Evolutionary conservation across 202 grass and related monocot species (phyloP).

Genomic region (Miscanthus sacchariflorus): DNA sequence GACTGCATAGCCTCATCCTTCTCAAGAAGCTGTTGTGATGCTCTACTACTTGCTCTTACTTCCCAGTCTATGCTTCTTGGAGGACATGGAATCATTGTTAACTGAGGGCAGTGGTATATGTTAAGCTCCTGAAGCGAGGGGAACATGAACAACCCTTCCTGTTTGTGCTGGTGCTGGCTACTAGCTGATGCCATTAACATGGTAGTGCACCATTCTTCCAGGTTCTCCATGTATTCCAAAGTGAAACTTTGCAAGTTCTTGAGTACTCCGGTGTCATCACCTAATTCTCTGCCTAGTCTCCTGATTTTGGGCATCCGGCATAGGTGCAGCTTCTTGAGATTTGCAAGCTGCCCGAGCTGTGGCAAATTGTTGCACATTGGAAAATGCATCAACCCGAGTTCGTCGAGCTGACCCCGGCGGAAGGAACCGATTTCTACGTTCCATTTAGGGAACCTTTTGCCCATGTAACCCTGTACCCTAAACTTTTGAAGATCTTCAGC

Average conservation of each 20-base stretch:
- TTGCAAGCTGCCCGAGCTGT: background rate
- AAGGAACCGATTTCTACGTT: background rate
- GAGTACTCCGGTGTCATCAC: background rate
- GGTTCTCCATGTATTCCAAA: constrained; percentile 36
- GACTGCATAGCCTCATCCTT: constrained; percentile 16
- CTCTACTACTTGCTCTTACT: background rate
- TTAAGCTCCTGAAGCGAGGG: constrained; percentile 10
- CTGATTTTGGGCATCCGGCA: constrained; percentile 19
- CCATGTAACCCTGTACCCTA: constrained; percentile 32
- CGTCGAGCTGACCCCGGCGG: background rate
- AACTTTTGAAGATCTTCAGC: background rate
- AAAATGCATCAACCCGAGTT: constrained; percentile 12
- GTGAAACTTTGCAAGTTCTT: constrained; percentile 5
- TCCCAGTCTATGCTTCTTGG: constrained; percentile 24
- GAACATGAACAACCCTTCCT: constrained; percentile 14
- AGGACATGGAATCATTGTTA: constrained; percentile 18
- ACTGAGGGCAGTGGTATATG: constrained; percentile 23
- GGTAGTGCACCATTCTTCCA: constrained; percentile 9
- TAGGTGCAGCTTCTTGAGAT: constrained; percentile 19
- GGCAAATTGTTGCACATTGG: constrained; percentile 4
- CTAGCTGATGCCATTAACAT: background rate
- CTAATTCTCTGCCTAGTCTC: background rate
- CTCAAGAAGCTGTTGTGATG: background rate
- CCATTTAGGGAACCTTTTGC: constrained; percentile 24
- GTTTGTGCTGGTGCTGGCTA: background rate